Evolutionary conservation across 164 flowering plant species (phyloP), one percentile per base, ranked within the genome.

Genomic region (Stephania yunnanensis): DNA sequence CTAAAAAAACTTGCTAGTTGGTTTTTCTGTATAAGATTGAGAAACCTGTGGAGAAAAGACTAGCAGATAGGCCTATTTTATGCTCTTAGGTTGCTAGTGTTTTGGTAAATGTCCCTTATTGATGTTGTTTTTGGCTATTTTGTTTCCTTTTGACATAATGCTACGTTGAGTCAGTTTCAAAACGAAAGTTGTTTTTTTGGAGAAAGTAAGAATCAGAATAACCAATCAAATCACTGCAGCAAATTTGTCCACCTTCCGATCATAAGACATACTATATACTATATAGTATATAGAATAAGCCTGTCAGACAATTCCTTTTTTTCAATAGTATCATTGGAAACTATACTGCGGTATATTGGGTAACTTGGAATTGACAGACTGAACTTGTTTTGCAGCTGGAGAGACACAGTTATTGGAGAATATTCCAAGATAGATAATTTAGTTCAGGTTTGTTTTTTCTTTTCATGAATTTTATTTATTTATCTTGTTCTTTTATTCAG

Each of bases 351-450:
- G 19, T 15, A 58, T 1, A 58, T 72, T 11, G 17, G 53, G 9
- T 61, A 5, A 61, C 45, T 8, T 19, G 11, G 58, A 70, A 74
- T 74, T 46, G 45, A 45, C 44, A n/a, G 42, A 30, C 71, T 68
- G 31, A 71, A 75, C 44, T 7, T 30, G 31, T 76, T 52, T 65
- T 86, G 90, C 91, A 95, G 99, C 83, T 95, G 99, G 99, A 88
- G 99, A 82, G 99, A 95, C 72, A 93, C 99, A 11, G 71, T 76
- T 17, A 81, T 95, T 17, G 99, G 97, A 44, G 94, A 95, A 78
- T 83, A 83, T 74, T 73, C 93, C 64, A 93, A 92, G 88, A 91
- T 95, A 68, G 97, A 93, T 80, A 93, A 93, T 82, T 83, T 91
- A 80, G 98, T 95, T 80, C 98, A 95, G 94, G 99, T 92, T 64